Evolutionary conservation across 176 grass and related monocot genomes (phyloP).

Genomic region (Oryza glumipatula): DNA sequence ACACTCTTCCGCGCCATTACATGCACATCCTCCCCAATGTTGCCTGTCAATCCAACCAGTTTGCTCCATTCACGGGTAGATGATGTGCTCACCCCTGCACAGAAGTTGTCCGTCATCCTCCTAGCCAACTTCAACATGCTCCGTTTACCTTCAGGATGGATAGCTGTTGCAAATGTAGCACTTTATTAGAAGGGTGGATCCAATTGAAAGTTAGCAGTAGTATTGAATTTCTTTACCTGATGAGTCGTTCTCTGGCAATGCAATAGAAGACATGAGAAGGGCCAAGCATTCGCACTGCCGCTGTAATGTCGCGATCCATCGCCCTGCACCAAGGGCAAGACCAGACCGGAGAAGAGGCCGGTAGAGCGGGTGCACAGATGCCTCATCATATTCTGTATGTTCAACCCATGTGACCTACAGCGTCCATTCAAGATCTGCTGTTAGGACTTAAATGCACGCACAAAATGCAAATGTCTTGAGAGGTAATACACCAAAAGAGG

Average conservation of each 20-base stretch:
- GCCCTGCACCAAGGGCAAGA: constrained; percentile 73
- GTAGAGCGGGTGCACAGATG: constrained; percentile 76
- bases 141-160: constrained; percentile 57
- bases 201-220: not conserved
- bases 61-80: constrained; percentile 83
- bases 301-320: constrained; percentile 82
- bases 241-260: constrained; percentile 29
- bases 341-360: constrained; percentile 66
- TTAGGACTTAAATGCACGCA: constrained; percentile 61
- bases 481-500: constrained; percentile 4
- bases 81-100: constrained; percentile 75
- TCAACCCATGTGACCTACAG: constrained; percentile 96
- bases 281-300: constrained; percentile 81
- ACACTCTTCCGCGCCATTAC: constrained; percentile 77
- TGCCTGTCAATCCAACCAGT: constrained; percentile 55
- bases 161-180: constrained; percentile 41
- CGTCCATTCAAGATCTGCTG: constrained; percentile 35
- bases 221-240: constrained; percentile 40
- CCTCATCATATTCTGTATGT: constrained; percentile 86
- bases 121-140: constrained; percentile 86
- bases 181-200: constrained; percentile 22
- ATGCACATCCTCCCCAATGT: constrained; percentile 72
- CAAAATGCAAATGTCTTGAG: constrained; percentile 34
- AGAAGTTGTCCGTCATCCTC: constrained; percentile 92
- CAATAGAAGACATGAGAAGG: constrained; percentile 70